Evolutionary conservation across 176 grass and related monocot genomes (phyloP).

Genomic region (Hsuehochloa calcarea): DNA sequence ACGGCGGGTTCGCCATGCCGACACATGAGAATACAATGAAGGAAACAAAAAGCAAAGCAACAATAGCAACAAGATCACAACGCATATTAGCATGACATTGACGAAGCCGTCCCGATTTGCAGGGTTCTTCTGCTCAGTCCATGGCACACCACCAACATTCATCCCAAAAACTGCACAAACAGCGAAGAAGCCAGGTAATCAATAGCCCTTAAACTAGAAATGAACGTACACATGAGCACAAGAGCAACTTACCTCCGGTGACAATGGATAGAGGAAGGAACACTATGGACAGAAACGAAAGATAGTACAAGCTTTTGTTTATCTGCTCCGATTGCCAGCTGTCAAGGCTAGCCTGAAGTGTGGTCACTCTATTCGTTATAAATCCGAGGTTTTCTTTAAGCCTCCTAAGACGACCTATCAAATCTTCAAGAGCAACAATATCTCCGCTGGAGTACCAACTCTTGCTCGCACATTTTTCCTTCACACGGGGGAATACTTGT

Average conservation of each 20-base stretch:
- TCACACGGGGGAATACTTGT: constrained; percentile 87
- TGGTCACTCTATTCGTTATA: constrained; percentile 74
- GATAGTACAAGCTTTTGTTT: constrained; percentile 87
- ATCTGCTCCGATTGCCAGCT: constrained; percentile 97
- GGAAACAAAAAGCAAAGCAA: constrained; percentile 81
- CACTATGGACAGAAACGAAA: constrained; percentile 88
- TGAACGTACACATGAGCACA: not conserved
- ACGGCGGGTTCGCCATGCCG: constrained; percentile 53
- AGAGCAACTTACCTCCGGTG: constrained; percentile 61
- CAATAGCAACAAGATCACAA: constrained; percentile 54
- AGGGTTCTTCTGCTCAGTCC: constrained; percentile 77
- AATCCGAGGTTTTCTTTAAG: constrained; percentile 93
- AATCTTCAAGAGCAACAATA: constrained; percentile 68
- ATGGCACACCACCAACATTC: constrained; percentile 92
- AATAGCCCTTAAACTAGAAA: not conserved
- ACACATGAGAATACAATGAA: constrained; percentile 65
- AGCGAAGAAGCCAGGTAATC: constrained; percentile 20
- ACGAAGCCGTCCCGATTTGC: constrained; percentile 68
- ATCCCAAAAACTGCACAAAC: constrained; percentile 74
- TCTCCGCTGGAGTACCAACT: constrained; percentile 74
- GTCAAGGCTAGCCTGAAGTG: constrained; percentile 87
- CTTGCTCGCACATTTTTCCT: constrained; percentile 77
- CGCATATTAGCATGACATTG: constrained; percentile 83
- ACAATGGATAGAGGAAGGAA: constrained; percentile 94
- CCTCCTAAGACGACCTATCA: constrained; percentile 77